Evolutionary conservation across 768 basidiomycete genomes (phyloP), one percentile per base, ranked within the genome.

Genomic region (Cytidiella melzeri): DNA sequence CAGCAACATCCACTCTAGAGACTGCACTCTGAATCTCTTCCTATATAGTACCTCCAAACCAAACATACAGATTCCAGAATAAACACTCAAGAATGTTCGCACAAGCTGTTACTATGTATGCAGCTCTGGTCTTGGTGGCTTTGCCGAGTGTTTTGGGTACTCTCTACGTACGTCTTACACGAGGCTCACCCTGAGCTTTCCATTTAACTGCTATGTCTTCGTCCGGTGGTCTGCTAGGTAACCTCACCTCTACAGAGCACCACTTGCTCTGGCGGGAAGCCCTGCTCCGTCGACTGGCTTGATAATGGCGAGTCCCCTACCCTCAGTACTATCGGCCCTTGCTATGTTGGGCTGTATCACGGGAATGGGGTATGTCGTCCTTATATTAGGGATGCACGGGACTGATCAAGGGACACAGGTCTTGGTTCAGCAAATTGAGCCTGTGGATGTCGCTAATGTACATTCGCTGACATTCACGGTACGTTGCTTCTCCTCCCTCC

Each of bases 301-400:
- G 86, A 90, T 47, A 70, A 89, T 53, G 85, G 85, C 15, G 34
- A 52, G 9, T 30, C 48, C 1, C 86, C 87, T 3, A 61, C 78
- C 15, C 54, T 77, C n/a, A 37, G 66, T 5, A 50, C 58, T 27
- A 73, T 87, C 42, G 83, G 84, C 3, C 61, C 75, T 0, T 73
- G 76, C 44, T 65, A 67, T 2, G 72, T 84, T 45, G 81, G 69
- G 1, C 64, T 90, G 26, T 88, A 76, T 54, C 73, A 72, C n/a
- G 81, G 80, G 7, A 60, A 74, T 6, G 61, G 70, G 65, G 83
- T 82, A 50, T 43, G 73, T 66, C 5, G 46, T 41, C 13, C 30
- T 19, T 27, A 5, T 38, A 20, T 24, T 19, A 26, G 3, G 10
- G 41, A 43, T 20, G 38, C 24, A 34, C 40, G n/a, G 23, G 21